These are phyloP conservation scores for Yamadazyma sp. DNA, from an alignment of 1,139 yeast genomes.

Conservation along the genomic window DNA sequence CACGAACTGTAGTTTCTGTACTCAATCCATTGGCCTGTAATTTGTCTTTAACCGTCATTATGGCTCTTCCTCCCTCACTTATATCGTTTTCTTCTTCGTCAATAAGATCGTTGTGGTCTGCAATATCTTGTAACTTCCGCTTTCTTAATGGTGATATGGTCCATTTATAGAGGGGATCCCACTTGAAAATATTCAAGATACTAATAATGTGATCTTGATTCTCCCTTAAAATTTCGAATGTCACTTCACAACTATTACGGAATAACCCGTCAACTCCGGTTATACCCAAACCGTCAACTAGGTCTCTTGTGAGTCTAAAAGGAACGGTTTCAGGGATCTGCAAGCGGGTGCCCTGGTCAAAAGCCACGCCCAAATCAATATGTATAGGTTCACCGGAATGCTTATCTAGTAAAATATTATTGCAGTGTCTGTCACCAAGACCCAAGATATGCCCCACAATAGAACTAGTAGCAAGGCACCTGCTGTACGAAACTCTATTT, in stretches of 20 bases:
- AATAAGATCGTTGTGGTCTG: conserved; percentile 19
- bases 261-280: conserved; percentile 80
- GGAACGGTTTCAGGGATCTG: conserved; percentile 94
- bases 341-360: conserved; percentile 83
- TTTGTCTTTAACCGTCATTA: conserved; percentile 70
- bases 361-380: conserved; percentile 94
- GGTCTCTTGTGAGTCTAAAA: conserved; percentile 83
- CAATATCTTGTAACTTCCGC: conserved; percentile 50
- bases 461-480: conserved; percentile 82
- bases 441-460: conserved; percentile 88
- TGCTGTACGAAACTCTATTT: conserved; percentile 63
- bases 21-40: conserved; percentile 66
- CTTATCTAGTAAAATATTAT: conserved; percentile 80
- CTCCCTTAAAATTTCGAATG: conserved; percentile 63
- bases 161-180: conserved; percentile 96
- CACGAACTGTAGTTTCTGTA: conserved; percentile 81
- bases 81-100: conserved; percentile 46
- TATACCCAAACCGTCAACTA: conserved; percentile 90
- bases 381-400: conserved; percentile 88
- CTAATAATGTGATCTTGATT: conserved; percentile 73
- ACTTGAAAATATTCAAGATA: conserved; percentile 79
- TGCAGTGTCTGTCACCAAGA: conserved; percentile 92
- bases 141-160: conserved; percentile 69
- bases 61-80: conserved; percentile 79
- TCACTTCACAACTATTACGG: conserved; percentile 69